Evolutionary conservation across 2,329 filamentous ascomycete species (phyloP), one percentile per base, ranked within the genome.

Genomic region (Venturia nashicola): DNA sequence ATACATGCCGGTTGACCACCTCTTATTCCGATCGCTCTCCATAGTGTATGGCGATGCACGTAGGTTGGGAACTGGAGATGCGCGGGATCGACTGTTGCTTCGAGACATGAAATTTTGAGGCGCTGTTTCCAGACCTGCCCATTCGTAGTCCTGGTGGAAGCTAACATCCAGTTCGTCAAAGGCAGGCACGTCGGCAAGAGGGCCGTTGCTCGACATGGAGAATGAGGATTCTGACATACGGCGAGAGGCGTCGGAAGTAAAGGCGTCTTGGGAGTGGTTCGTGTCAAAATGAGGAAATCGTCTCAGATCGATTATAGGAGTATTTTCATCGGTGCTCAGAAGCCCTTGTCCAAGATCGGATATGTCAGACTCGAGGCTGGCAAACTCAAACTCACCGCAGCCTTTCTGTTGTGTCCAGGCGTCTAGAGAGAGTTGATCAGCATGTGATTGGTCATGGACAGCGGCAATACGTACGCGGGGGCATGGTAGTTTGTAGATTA

Each of bases 1-100:
- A 65, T 87, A 90, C 3, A 86, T 89, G 16, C 87, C 88, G 3
- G 88, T 91, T 23, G 88, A 91, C 88, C 88, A 91, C 68, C 88
- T 81, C 78, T 91, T 90, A 71, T 81, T 85, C 67, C 86, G 82
- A 57, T 79, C 80, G 62, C 80, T 82, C 57, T 90, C 87, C 61
- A 90, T 80, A 61, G 78, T 86, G 75, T 91, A 91, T 0, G 88
- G 88, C 20, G 85, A 86, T 48, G 87, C 83, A 66, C 88, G 83
- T 71, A 87, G 80, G 63, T 81, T 85, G 27, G 88, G 87, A 40
- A 87, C 89, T 44, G 87, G 87, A 57, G 88, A 90, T 14, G 86
- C 86, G 48, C 87, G 82, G 27, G 87, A 86, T 62, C 87, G 83
- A 73, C 86, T 89, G 67, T 73, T 72, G 83, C 85, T 59, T 80